Conservation (phyloP, 208 protist species). For the Acanthamoeba quina region DNA sequence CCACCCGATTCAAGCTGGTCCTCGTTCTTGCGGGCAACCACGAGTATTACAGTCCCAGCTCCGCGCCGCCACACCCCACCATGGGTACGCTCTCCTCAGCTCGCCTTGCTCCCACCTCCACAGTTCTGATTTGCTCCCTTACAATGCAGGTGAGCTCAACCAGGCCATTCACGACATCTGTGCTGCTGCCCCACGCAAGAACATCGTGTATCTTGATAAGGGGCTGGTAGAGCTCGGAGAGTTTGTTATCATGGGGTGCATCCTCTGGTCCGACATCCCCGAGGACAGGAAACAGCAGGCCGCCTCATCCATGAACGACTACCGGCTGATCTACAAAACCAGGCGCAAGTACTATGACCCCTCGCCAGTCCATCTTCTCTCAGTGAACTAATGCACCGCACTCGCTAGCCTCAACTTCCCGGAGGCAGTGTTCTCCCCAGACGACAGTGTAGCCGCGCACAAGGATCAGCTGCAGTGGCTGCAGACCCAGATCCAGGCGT, state of each 20-base stretch:
- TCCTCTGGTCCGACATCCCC: conserved; percentile 18
- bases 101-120: neutral
- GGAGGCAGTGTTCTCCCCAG: neutral
- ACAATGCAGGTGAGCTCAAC: neutral
- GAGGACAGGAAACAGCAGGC: neutral
- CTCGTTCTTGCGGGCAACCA: conserved; percentile 64
- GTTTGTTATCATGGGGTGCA: conserved; percentile 50
- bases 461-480: neutral
- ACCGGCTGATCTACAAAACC: conserved; percentile 58
- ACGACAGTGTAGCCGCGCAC: neutral
- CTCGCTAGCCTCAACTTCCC: neutral
- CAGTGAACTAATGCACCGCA: too few species aligned
- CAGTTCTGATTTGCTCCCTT: too few species aligned
- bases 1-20: conserved; percentile 30
- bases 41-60: conserved; percentile 53
- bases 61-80: conserved; percentile 17
- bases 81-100: neutral
- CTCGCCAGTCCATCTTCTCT: neutral
- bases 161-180: neutral
- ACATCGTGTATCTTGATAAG: conserved; percentile 36
- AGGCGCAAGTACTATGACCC: neutral
- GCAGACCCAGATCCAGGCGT: neutral
- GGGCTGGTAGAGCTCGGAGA: neutral
- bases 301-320: conserved; percentile 27
- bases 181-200: conserved; percentile 6